These are phyloP conservation scores for Colletotrichum ledebouriae DNA, from an alignment of 2,329 filamentous ascomycete genomes.

Conservation along the genomic window DNA sequence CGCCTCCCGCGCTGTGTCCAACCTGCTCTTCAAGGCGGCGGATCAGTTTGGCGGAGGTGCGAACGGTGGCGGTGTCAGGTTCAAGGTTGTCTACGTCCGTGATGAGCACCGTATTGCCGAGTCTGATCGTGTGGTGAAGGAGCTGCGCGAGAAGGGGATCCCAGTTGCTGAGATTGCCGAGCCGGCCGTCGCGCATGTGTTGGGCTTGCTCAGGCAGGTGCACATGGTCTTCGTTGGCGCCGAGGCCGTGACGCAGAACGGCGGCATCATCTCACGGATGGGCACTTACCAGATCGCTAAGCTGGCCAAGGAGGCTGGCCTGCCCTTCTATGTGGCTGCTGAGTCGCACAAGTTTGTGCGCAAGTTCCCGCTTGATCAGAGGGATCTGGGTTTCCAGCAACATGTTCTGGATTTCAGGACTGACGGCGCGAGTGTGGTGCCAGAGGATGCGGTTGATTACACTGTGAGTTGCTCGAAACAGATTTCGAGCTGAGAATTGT, in stretches of 20 bases:
- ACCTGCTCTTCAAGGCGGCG: constrained; percentile 80
- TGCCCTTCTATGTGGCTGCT: constrained; percentile 90
- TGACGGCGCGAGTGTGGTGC: constrained; percentile 59
- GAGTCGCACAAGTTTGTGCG: constrained; percentile 98
- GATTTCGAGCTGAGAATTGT: neutral
- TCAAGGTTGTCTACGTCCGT: constrained; percentile 86
- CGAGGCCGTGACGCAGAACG: constrained; percentile 94
- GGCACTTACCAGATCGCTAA: constrained; percentile 89
- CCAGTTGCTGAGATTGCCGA: constrained; percentile 76
- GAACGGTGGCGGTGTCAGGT: constrained; percentile 70
- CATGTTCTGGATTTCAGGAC: constrained; percentile 80
- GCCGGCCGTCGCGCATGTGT: constrained; percentile 81
- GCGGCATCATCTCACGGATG: constrained; percentile 89
- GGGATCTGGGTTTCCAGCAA: constrained; percentile 84
- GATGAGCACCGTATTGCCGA: constrained; percentile 69
- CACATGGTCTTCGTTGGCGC: constrained; percentile 76
- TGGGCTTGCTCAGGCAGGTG: constrained; percentile 68
- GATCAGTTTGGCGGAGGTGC: constrained; percentile 69
- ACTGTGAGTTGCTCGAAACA: constrained; percentile 64
- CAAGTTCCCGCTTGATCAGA: constrained; percentile 85
- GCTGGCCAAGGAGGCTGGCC: constrained; percentile 76
- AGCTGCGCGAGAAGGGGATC: constrained; percentile 80
- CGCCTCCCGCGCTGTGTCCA: constrained; percentile 85
- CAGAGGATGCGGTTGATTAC: constrained; percentile 75
- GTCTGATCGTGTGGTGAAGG: constrained; percentile 77